A percentile compares a stretch with the other conserved stretches of the same genome.
Conservation (phyloP, 768 basidiomycete species). For the Mrakia frigida region DNA sequence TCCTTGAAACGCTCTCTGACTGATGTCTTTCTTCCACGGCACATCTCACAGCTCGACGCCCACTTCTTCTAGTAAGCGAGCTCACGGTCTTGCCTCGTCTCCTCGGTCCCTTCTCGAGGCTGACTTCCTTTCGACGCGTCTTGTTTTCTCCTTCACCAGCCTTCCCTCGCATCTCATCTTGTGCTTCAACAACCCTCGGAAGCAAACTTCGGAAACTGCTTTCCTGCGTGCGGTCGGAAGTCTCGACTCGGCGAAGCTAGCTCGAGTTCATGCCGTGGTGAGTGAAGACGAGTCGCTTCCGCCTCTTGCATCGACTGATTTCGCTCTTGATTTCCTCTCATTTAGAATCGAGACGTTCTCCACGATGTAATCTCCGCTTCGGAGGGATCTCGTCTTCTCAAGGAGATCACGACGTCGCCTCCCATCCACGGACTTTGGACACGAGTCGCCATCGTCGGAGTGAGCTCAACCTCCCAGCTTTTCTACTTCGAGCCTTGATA, state of each 20-base stretch:
- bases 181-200: slow-evolving; percentile 26
- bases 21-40: no score
- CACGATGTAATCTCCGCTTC: slow-evolving; percentile 30
- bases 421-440: slow-evolving; percentile 12
- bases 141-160: not conserved
- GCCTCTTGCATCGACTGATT: not conserved
- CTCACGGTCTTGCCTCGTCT: not conserved
- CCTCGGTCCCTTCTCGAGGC: not conserved
- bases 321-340: no score
- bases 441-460: slow-evolving; percentile 25
- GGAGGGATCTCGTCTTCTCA: slow-evolving; percentile 25
- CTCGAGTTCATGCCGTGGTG: slow-evolving; percentile 23
- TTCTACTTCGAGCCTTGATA: no score
- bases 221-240: slow-evolving; percentile 25
- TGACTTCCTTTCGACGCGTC: not conserved
- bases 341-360: slow-evolving; percentile 22
- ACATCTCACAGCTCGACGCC: slow-evolving; percentile 18
- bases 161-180: slow-evolving; percentile 6
- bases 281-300: not conserved
- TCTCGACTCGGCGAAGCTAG: slow-evolving; percentile 26
- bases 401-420: slow-evolving; percentile 25
- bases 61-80: slow-evolving; percentile 31
- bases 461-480: not conserved
- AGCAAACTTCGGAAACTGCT: slow-evolving; percentile 29
- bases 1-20: no score